Conservation (phyloP, 768 basidiomycete species). For the Postia placenta region DNA sequence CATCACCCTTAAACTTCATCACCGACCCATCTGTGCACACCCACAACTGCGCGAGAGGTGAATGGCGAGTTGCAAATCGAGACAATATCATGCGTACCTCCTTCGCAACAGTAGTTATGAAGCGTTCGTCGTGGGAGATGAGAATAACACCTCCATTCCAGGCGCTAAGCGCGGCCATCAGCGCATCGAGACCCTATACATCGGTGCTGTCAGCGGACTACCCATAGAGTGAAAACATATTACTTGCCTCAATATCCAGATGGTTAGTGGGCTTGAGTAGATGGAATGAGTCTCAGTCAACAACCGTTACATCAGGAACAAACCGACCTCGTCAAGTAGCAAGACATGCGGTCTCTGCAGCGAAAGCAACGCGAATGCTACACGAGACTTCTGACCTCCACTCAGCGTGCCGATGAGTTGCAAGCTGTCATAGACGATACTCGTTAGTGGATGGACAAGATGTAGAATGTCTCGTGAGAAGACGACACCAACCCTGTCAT, state of each 20-base stretch:
- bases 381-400: constrained; percentile 95
- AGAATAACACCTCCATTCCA: constrained; percentile 93
- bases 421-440: constrained; percentile 41
- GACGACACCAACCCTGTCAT: constrained; percentile 67
- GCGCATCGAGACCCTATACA: constrained; percentile 84
- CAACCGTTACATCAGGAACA: not conserved
- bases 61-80: constrained; percentile 2
- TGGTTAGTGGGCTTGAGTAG: constrained; percentile 77
- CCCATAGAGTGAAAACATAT: not conserved
- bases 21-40: constrained; percentile 85
- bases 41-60: constrained; percentile 59
- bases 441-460: no score
- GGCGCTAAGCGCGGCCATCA: constrained; percentile 72
- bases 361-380: constrained; percentile 85
- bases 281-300: not conserved
- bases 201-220: constrained; percentile 1
- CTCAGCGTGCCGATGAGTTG: constrained; percentile 88
- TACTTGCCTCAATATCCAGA: constrained; percentile 79
- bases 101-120: constrained; percentile 84
- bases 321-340: constrained; percentile 82
- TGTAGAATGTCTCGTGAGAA: not conserved
- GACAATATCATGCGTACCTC: constrained; percentile 43
- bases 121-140: constrained; percentile 93
- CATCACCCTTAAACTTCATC: constrained; percentile 82
- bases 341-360: constrained; percentile 88